Evolutionary conservation across 1,139 yeast genomes (phyloP).

Genomic region (Saccharomycopsis hybrid): DNA sequence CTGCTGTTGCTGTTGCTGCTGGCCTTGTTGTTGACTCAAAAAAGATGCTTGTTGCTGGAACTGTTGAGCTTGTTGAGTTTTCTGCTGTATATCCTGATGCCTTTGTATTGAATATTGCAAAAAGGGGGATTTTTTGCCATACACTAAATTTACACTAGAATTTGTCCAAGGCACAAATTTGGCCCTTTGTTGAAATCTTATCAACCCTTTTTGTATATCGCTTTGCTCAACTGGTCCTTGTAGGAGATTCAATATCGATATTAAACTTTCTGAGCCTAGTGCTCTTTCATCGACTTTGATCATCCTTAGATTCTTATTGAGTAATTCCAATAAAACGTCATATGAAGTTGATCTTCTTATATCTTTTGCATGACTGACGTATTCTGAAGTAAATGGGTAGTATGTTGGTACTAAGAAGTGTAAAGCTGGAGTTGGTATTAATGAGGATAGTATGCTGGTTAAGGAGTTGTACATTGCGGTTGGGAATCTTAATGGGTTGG

Average conservation of each 20-base stretch:
- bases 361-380: constrained; percentile 49
- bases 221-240: constrained; percentile 65
- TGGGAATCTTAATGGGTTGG: constrained; percentile 87
- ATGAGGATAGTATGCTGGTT: constrained; percentile 73
- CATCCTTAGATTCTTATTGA: constrained; percentile 77
- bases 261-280: constrained; percentile 41
- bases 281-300: constrained; percentile 43
- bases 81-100: constrained; percentile 15
- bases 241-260: constrained; percentile 68
- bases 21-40: background rate
- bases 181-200: constrained; percentile 72
- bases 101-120: constrained; percentile 24
- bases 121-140: constrained; percentile 70
- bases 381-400: constrained; percentile 74
- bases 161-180: constrained; percentile 78
- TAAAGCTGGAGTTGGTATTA: constrained; percentile 84
- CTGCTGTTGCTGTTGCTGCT: constrained; percentile 10
- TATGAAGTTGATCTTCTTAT: constrained; percentile 72
- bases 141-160: constrained; percentile 71
- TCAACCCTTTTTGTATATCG: constrained; percentile 74
- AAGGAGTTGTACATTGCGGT: constrained; percentile 85
- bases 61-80: too few species aligned
- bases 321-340: constrained; percentile 75
- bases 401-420: constrained; percentile 84
- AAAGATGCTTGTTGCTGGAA: too few species aligned